A percentile compares a stretch with the other conserved stretches of the same genome.
Conservation (phyloP, 345 rosid genomes). For the Toxicodendron radicans region DNA sequence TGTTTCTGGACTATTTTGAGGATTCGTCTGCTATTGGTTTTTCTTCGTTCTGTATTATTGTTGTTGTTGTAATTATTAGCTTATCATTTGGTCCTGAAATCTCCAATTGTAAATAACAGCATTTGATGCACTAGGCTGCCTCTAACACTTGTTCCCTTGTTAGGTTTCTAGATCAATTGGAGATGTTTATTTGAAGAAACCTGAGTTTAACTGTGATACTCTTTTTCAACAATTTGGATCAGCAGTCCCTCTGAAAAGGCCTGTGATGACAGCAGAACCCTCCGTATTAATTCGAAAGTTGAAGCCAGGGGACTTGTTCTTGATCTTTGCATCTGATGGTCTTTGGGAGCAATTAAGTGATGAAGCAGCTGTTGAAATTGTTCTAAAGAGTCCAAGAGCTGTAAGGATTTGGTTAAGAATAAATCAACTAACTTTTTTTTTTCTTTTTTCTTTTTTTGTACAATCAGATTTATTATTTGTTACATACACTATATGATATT, state of each 20-base stretch:
- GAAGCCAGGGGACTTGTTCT: conserved; percentile 39
- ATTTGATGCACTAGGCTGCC: neutral
- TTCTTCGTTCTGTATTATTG: neutral
- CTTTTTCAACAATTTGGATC: conserved; percentile 39
- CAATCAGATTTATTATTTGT: neutral
- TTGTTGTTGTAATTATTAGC: neutral
- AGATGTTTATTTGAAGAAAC: conserved; percentile 53
- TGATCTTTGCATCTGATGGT: conserved; percentile 60
- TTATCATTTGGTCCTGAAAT: neutral
- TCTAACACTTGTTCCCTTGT: neutral
- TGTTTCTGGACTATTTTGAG: too few species aligned
- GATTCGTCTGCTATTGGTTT: conserved; percentile 8
- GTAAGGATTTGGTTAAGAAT: conserved; percentile 29
- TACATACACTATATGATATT: neutral
- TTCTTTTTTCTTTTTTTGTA: too few species aligned
- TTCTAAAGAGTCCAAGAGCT: conserved; percentile 37
- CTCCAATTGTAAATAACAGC: neutral
- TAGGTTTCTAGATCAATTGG: conserved; percentile 61
- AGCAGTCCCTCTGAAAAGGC: conserved; percentile 35
- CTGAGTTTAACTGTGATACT: conserved; percentile 38
- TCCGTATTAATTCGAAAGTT: conserved; percentile 40
- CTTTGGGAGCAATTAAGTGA: conserved; percentile 62
- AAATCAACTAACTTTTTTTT: neutral
- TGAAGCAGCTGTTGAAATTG: conserved; percentile 46
- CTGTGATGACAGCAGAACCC: conserved; percentile 57